Evolutionary conservation across 176 grass and related monocot species (phyloP).

Genomic region (Phoenix dactylifera): DNA sequence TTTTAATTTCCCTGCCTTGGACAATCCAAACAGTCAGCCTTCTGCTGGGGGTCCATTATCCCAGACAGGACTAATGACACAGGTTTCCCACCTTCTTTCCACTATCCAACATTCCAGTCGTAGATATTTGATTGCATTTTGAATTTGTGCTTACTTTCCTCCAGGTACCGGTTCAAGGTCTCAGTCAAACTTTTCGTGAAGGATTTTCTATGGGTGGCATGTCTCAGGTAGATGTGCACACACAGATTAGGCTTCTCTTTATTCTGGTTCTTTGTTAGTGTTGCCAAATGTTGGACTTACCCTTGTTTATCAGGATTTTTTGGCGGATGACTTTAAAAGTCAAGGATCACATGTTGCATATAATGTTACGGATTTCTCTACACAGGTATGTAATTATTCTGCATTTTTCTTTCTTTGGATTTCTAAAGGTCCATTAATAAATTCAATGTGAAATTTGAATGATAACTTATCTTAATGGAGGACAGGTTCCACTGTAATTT

Average conservation of each 20-base stretch:
- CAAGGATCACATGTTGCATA: conserved; percentile 96
- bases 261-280: conserved; percentile 1
- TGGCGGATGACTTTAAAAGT: conserved; percentile 96
- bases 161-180: conserved; percentile 87
- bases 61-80: conserved; percentile 91
- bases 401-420: too few relatives aligned
- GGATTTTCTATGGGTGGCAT: conserved; percentile 96
- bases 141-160: conserved; percentile 5
- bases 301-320: conserved; percentile 62
- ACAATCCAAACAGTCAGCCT: conserved; percentile 75
- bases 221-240: conserved; percentile 66
- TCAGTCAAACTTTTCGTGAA: conserved; percentile 95
- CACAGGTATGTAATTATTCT: conserved; percentile 45
- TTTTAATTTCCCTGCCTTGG: conserved; percentile 57
- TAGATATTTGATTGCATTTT: background rate
- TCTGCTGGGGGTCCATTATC: conserved; percentile 68
- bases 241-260: background rate
- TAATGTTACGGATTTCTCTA: conserved; percentile 93
- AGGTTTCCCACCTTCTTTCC: conserved; percentile 43
- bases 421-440: background rate
- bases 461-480: too few relatives aligned
- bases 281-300: background rate
- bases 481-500: too few relatives aligned
- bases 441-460: too few relatives aligned
- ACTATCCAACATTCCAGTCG: background rate